Conservation (phyloP, 2,329 filamentous ascomycete genomes). For the Gaeumannomyces tritici region DNA sequence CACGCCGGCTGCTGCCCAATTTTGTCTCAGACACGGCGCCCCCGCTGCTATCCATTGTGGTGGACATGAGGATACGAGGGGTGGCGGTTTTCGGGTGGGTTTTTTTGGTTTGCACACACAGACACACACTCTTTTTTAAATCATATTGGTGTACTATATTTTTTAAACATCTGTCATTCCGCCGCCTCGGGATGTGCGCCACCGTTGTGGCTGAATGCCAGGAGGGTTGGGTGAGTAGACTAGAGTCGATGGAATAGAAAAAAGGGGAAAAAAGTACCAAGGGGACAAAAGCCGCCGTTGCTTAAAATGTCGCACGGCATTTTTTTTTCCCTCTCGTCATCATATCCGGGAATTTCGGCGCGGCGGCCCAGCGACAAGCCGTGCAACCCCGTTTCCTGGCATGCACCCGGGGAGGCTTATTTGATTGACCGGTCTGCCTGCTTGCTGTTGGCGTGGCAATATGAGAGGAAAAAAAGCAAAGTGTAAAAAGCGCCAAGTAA, state of each 20-base stretch:
- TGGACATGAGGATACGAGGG: neutral
- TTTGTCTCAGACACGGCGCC: neutral
- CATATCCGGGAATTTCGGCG: no score
- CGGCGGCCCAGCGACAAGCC: neutral
- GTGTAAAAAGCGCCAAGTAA: neutral
- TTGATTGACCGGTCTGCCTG: neutral
- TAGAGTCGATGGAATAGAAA: neutral
- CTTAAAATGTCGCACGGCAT: no score
- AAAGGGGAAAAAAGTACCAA: neutral
- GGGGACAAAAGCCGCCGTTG: no score
- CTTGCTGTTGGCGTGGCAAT: rapidly evolving
- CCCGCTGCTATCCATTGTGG: no score
- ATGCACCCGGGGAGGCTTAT: neutral
- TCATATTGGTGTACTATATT: no score
- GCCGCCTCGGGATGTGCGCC: neutral
- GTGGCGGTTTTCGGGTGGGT: no score
- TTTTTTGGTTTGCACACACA: no score
- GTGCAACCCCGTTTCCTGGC: neutral
- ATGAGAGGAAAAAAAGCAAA: no score
- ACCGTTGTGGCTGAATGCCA: neutral
- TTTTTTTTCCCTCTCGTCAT: neutral
- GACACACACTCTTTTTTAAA: no score
- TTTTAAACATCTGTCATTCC: neutral
- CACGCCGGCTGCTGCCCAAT: neutral
- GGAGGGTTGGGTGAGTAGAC: neutral